Base-by-base conservation (phyloP, 2,329 filamentous ascomycete species). In the Neofusicoccum cordaticola region DNA sequence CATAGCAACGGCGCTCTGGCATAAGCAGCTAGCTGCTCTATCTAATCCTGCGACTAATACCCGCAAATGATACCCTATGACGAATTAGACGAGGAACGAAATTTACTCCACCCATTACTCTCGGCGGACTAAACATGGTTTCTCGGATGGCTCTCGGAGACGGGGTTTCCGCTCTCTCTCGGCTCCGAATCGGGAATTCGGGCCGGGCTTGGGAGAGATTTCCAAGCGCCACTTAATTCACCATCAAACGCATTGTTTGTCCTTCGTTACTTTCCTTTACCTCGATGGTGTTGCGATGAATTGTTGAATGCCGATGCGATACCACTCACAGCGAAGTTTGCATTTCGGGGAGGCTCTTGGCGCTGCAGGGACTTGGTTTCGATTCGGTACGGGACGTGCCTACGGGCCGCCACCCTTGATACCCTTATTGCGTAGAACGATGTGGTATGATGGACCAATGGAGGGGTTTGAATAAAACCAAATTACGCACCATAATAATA, bases 231-330 rank as follows among this genome's bases (percentile, higher is more conserved):
- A 8, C 35, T 34, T 19, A n/a, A 7, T 9, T 13, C 17, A 42
- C 19, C 31, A 45, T 48, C n/a, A 52, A 27, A 27, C 41, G 45
- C 51, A 19, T 65, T 51, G 15, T 19, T 61, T 50, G 12, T 44
- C 27, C 63, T 65, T 68, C 53, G 52, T 56, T 65, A 64, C 53
- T 51, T 42, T 68, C 67, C 47, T 62, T 64, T 66, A 65, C 41
- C 68, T 12, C 27, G 22, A n/a, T 52, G 42, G n/a, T 37, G 15
- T 68, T 45, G 63, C 66, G 63, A 71, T 63, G 67, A 68, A 65
- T 64, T 69, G 51, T 51, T 42, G 62, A 63, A 67, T 68, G 65
- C 19, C 22, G 19, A 17, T 56, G 60, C 39, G 60, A 62, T 53
- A 53, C 60, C 48, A 50, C 60, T 62, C 39, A 22, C 39, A 22